phyloP scores from a whole-genome alignment of 2,329 filamentous ascomycete species.

The Coniochaeta pulveracea region DNA sequence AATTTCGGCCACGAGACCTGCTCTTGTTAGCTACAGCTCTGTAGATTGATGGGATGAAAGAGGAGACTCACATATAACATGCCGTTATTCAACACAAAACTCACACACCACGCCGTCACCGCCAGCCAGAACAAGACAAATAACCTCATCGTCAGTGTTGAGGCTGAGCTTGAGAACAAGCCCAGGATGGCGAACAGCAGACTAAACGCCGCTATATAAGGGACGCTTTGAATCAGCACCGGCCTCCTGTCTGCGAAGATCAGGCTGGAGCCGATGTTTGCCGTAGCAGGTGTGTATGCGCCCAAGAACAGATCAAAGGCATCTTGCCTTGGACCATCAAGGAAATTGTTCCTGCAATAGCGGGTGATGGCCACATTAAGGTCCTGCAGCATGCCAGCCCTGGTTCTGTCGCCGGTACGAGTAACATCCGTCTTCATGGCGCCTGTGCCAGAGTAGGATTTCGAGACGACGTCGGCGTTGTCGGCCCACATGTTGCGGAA shows the following conservation, averaged over 20 bases:
- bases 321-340: constrained; percentile 88
- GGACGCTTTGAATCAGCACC: constrained; percentile 81
- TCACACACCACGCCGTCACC: constrained; percentile 58
- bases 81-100: constrained; percentile 74
- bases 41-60: constrained; percentile 6
- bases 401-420: constrained; percentile 81
- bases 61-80: constrained; percentile 76
- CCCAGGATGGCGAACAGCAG: constrained; percentile 73
- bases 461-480: constrained; percentile 91
- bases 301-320: constrained; percentile 92
- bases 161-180: constrained; percentile 61
- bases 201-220: constrained; percentile 80
- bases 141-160: constrained; percentile 66
- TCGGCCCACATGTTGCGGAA: constrained; percentile 99
- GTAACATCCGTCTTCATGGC: constrained; percentile 98
- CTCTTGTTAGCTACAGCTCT: constrained; percentile 6
- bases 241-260: constrained; percentile 81
- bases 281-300: constrained; percentile 64
- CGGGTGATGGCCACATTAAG: constrained; percentile 78
- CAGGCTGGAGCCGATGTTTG: constrained; percentile 57
- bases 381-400: constrained; percentile 74
- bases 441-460: constrained; percentile 87
- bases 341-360: constrained; percentile 89
- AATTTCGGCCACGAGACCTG: constrained; percentile 98
- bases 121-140: constrained; percentile 71